Evolutionary conservation across 1,284 basidiomycete species (phyloP), one percentile per base, ranked within the genome.

Genomic region (Cronartium quercuum): DNA sequence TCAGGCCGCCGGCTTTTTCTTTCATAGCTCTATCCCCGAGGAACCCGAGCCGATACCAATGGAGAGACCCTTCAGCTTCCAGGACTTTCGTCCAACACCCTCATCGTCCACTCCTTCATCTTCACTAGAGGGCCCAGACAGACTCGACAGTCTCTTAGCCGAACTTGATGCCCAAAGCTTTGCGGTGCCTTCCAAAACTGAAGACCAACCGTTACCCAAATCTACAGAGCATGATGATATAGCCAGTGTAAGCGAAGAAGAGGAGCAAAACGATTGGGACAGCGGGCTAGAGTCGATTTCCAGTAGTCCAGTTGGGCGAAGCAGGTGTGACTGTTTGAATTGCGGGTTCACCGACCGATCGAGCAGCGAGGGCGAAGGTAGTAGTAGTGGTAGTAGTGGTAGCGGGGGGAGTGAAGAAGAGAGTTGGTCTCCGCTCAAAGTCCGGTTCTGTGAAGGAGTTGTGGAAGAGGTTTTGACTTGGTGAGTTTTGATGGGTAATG

Each of bases 381-480:
- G 18, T 37, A 29, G 6, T 35, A 37, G 24, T 29, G 40, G 34
- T 60, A 34, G n/a, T 40, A 34, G 13, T n/a, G 34, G 10, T 37
- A 29, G n/a, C 2, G 15, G 9, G 3, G 9, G 29, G 7, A 34
- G 61, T 58, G 34, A 42, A 38, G 21, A 41, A 41, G 37, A 29
- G 21, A 41, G 34, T 21, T 21, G 7, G 34, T n/a, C 37, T 24
- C 40, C 29, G 2, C 34, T 29, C 41, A 66, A 24, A 12, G 68
- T 70, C 12, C n/a, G 68, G 13, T 70, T 70, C 24, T 57, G 42
- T 37, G 68, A 70, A 18, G 40, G 61, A 29, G 6, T 18, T 15
- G 42, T 62, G 24, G 62, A 71, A 37, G 69, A 71, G 47, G 34
- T 71, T 42, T 35, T 65, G 24, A 71, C 69, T 57, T 71, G 69